Evolutionary conservation across 305 asterid genomes (phyloP), one percentile per base, ranked within the genome.

Genomic region (Lippia alba): DNA sequence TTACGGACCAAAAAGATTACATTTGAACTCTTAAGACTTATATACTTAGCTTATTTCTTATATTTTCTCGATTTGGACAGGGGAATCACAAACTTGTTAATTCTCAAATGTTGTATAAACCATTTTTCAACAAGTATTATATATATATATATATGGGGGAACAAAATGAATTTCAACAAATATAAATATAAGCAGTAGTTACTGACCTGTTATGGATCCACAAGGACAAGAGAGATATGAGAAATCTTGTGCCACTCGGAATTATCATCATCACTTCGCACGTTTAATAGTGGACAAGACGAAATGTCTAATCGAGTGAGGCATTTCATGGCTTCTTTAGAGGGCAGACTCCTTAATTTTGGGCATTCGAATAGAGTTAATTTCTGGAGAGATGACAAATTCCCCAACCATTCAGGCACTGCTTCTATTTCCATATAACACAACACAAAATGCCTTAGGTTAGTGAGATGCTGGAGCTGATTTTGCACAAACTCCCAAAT

Each of bases 321-420:
- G 19, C 55, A n/a, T n/a, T 49, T 14, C 55, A 49, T 49, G 55
- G 55, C 55, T 49, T 49, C 55, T 15, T 49, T 14, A 3, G 55
- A 49, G 19, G 55, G 55, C 19, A 49, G 8, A 14, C 7, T 14
- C 6, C 19, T 14, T 49, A 49, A 15, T n/a, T 15, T 49, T 15
- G 14, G 14, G 18, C 55, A 49, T 1, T 1, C 8, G 14, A 8
- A 11, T 44, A 44, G 12, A 8, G 3, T 11, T 44, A 44, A 44
- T 44, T 11, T 14, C 12, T 10, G 12, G 12, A 44, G 49, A 3
- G 12, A 44, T 44, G 69, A 64, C 56, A 71, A 33, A 14, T 15
- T 11, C 15, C 74, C 74, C n/a, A 78, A 30, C 78, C 76, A 73
- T 10, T 73, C 76, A 6, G 76, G 78, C 70, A 73, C 24, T 34